These are phyloP conservation scores for Neocucurbitaria cava DNA, from an alignment of 2,329 filamentous ascomycete species.

Conservation along the genomic window DNA sequence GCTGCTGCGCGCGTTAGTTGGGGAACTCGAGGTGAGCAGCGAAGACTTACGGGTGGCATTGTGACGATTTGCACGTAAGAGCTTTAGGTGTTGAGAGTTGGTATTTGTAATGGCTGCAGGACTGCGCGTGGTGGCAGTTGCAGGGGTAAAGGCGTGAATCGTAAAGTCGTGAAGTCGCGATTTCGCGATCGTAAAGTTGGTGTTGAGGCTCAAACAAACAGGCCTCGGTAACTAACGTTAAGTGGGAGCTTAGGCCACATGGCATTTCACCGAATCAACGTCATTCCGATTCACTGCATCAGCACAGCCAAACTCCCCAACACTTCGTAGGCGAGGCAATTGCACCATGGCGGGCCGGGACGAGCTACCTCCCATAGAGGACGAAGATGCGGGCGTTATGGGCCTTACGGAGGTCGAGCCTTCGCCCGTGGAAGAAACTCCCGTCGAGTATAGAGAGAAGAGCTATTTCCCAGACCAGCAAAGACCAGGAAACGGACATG, in stretches of 20 bases:
- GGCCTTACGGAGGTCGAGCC: slow-evolving; percentile 83
- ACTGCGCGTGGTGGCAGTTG: too few relatives aligned
- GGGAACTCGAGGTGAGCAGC: not conserved
- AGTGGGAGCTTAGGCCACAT: slow-evolving; percentile 22
- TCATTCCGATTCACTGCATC: slow-evolving; percentile 31
- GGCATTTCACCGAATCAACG: slow-evolving; percentile 37
- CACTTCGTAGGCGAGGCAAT: not conserved
- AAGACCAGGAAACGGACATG: slow-evolving; percentile 4
- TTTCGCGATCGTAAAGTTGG: slow-evolving; percentile 6
- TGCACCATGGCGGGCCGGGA: slow-evolving; percentile 20
- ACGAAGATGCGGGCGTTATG: slow-evolving; percentile 60
- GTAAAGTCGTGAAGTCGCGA: slow-evolving; percentile 3
- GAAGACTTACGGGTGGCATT: slow-evolving; percentile 26
- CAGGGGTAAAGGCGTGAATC: not conserved
- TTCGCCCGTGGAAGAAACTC: slow-evolving; percentile 72
- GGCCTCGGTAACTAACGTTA: slow-evolving; percentile 27
- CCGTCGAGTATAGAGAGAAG: slow-evolving; percentile 58
- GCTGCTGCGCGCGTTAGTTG: slow-evolving; percentile 26
- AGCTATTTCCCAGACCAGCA: slow-evolving; percentile 50
- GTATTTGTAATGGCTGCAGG: too few relatives aligned
- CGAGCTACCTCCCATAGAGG: slow-evolving; percentile 28
- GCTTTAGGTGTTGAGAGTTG: not conserved
- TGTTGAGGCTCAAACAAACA: slow-evolving; percentile 17
- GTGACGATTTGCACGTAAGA: not conserved
- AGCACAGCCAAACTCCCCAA: slow-evolving; percentile 24